These are phyloP conservation scores for Phaffia tasmanica DNA, from an alignment of 768 basidiomycete species.

Conservation along the genomic window DNA sequence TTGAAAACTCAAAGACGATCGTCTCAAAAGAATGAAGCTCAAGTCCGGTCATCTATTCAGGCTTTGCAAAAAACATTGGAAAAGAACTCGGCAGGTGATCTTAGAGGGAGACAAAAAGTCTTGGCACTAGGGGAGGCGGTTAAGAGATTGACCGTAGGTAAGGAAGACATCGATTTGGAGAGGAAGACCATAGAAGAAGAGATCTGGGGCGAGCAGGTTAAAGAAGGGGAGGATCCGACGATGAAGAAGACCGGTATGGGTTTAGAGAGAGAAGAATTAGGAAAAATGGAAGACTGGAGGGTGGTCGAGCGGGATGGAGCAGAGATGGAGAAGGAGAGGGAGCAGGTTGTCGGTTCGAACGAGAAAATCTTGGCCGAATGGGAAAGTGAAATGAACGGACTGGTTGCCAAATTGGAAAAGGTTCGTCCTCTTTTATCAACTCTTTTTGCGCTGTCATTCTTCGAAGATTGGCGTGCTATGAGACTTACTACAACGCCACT, in stretches of 20 bases:
- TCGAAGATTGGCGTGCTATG: neutral
- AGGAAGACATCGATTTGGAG: slow-evolving; percentile 17
- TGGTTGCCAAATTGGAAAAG: slow-evolving; percentile 20
- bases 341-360: slow-evolving; percentile 15
- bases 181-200: slow-evolving; percentile 3
- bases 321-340: slow-evolving; percentile 15
- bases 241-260: neutral
- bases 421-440: neutral
- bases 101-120: slow-evolving; percentile 72
- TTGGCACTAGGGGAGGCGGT: slow-evolving; percentile 80
- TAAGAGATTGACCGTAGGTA: slow-evolving; percentile 44
- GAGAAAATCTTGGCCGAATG: slow-evolving; percentile 7
- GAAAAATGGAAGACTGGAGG: slow-evolving; percentile 10
- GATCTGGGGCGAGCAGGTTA: slow-evolving; percentile 3
- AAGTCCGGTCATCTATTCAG: slow-evolving; percentile 72
- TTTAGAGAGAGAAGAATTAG: slow-evolving; percentile 11
- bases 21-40: slow-evolving; percentile 69
- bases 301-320: neutral
- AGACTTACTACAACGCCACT: neutral
- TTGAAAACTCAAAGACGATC: slow-evolving; percentile 72
- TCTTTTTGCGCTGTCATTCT: neutral
- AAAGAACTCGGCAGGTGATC: slow-evolving; percentile 61
- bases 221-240: neutral
- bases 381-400: slow-evolving; percentile 14
- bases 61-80: slow-evolving; percentile 70